phyloP scores from a whole-genome alignment of 202 grass and related monocot genomes.

The Dendrocalamus latiflorus region DNA sequence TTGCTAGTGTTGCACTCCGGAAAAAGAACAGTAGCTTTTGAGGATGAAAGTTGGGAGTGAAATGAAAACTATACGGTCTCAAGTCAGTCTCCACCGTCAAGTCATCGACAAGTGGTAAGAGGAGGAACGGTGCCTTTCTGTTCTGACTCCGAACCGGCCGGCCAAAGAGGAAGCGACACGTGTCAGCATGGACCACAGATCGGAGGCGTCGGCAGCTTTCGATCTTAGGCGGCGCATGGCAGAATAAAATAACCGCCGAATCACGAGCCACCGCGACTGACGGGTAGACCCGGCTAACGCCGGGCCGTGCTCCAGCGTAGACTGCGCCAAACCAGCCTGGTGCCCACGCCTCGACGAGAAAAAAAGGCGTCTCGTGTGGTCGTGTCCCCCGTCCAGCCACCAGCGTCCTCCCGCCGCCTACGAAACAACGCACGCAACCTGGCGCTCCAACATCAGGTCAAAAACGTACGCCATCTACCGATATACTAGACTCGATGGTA shows the following conservation, averaged over 20 bases:
- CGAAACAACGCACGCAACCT: slow-evolving; percentile 1
- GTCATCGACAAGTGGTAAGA: neutral
- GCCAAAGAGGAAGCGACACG: neutral
- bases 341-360: neutral
- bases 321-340: slow-evolving; percentile 2
- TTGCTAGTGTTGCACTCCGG: neutral
- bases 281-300: neutral
- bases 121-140: neutral
- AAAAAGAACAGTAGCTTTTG: neutral
- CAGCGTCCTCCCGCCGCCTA: neutral
- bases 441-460: slow-evolving; percentile 1
- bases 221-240: neutral
- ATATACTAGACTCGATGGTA: neutral
- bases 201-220: slow-evolving; percentile 28
- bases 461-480: neutral
- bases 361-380: too few relatives aligned
- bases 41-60: neutral
- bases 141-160: neutral
- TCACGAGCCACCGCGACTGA: neutral
- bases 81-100: neutral
- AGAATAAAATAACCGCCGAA: slow-evolving; percentile 11
- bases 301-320: neutral
- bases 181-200: neutral
- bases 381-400: neutral
- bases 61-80: neutral